phyloP scores from a whole-genome alignment of 805 yeast species.

The Debaryomyces maramus region DNA sequence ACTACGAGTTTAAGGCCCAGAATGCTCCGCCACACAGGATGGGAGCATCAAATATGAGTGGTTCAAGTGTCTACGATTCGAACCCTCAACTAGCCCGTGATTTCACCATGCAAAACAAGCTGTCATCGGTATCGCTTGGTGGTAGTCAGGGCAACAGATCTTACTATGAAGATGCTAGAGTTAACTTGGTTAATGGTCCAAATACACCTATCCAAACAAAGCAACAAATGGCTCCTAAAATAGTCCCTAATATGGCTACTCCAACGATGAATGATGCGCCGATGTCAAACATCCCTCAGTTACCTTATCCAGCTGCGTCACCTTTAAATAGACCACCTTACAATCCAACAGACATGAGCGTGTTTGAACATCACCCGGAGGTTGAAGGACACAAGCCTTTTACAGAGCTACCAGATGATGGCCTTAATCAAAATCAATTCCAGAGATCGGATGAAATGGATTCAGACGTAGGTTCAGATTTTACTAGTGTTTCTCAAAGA shows the following conservation, averaged over 20 bases:
- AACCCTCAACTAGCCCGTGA: constrained; percentile 35
- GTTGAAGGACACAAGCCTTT: constrained; percentile 49
- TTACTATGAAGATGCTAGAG: constrained; percentile 14
- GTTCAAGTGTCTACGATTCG: constrained; percentile 30
- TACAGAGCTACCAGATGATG: constrained; percentile 37
- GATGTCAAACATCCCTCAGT: constrained; percentile 11
- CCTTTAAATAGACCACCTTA: constrained; percentile 18
- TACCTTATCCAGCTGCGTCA: constrained; percentile 27
- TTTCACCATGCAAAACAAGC: constrained; percentile 25
- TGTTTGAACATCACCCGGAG: constrained; percentile 46
- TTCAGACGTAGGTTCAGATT: constrained; percentile 57
- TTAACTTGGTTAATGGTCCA: constrained; percentile 31
- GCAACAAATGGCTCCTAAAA: constrained; percentile 32
- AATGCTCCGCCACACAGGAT: constrained; percentile 1
- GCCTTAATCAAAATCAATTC: constrained; percentile 6
- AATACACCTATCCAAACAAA: constrained; percentile 32
- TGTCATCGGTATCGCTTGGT: constrained; percentile 13
- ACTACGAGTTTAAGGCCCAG: constrained; percentile 22
- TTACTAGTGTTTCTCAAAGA: constrained; percentile 78
- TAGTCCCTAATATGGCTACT: constrained; percentile 26
- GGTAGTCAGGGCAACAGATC: constrained; percentile 6
- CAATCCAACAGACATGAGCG: constrained; percentile 23
- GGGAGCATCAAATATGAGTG: constrained; percentile 11
- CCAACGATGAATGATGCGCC: constrained; percentile 24
- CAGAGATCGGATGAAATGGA: constrained; percentile 14